Conservation (phyloP, 345 rosid genomes). For the Limnanthes douglasii region DNA sequence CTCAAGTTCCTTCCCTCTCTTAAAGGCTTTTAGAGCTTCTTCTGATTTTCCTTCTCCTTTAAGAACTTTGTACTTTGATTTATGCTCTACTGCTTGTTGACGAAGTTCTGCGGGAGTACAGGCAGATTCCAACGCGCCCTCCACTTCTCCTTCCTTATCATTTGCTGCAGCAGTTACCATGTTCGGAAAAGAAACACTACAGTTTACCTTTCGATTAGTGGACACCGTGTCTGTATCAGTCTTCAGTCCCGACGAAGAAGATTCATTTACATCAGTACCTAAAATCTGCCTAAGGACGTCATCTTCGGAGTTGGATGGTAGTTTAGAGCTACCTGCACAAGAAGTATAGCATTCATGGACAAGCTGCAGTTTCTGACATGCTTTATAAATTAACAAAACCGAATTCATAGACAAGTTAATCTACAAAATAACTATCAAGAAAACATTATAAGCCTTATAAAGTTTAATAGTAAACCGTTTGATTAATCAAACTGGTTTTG, state of each 20-base stretch:
- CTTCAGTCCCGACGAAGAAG: conserved; percentile 26
- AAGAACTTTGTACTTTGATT: conserved; percentile 47
- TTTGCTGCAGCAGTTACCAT: conserved; percentile 11
- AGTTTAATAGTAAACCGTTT: too few species aligned
- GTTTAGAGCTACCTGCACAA: conserved; percentile 39
- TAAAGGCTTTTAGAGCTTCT: conserved; percentile 78
- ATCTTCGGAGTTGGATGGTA: conserved; percentile 31
- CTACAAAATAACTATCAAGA: too few species aligned
- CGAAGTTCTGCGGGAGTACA: conserved; percentile 63
- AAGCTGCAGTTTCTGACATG: too few species aligned
- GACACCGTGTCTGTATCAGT: conserved; percentile 14
- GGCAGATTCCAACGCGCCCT: conserved; percentile 16
- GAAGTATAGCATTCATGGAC: too few species aligned
- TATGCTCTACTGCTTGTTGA: conserved; percentile 60
- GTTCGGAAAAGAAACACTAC: conserved; percentile 22
- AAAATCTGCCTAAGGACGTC: conserved; percentile 56
- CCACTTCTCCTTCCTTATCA: conserved; percentile 15
- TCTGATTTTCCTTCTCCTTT: conserved; percentile 74
- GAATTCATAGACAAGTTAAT: too few species aligned
- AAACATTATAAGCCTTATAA: too few species aligned
- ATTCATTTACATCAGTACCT: conserved; percentile 38
- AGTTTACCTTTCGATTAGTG: conserved; percentile 19
- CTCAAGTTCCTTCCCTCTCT: conserved; percentile 92
- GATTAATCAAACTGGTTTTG: too few species aligned
- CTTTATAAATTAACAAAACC: too few species aligned